Evolutionary conservation across 495 filamentous ascomycete genomes (phyloP).

Genomic region (Tirmania nivea): DNA sequence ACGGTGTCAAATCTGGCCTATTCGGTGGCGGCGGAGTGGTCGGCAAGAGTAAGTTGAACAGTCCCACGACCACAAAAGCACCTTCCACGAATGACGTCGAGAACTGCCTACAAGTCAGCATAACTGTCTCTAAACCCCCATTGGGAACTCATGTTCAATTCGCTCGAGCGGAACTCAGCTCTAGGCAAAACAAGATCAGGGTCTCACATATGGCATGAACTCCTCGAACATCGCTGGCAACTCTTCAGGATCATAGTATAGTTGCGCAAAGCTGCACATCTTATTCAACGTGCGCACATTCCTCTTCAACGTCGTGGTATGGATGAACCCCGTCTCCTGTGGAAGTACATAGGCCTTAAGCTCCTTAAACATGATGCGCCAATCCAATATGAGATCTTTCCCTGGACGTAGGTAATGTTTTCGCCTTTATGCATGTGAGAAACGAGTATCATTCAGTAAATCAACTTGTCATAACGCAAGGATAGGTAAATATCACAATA

Average conservation of each 20-base stretch:
- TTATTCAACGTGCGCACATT: conserved; percentile 60
- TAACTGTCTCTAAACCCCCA: conserved; percentile 1
- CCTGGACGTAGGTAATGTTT: conserved; percentile 86
- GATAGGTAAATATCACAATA: not conserved
- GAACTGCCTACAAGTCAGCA: conserved; percentile 30
- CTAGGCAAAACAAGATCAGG: not conserved
- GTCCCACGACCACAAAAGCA: conserved; percentile 67
- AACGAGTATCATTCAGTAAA: conserved; percentile 1
- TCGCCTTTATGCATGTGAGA: conserved; percentile 35
- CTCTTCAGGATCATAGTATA: conserved; percentile 79
- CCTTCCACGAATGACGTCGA: conserved; percentile 76
- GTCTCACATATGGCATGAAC: conserved; percentile 46
- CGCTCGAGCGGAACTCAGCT: too few relatives aligned
- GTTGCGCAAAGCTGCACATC: conserved; percentile 68
- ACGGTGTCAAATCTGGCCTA: conserved; percentile 49
- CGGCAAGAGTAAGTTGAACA: conserved; percentile 71
- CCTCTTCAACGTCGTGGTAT: conserved; percentile 40
- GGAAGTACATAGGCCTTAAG: conserved; percentile 76
- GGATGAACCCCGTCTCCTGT: conserved; percentile 44
- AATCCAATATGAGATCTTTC: conserved; percentile 75
- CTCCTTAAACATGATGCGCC: conserved; percentile 80
- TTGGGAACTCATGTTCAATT: too few relatives aligned
- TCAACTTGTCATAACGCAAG: not conserved
- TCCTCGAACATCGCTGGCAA: conserved; percentile 79
- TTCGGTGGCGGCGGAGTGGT: conserved; percentile 55